Evolutionary conservation across 208 protist genomes (phyloP).

Genomic region (Leishmania tarentolae): DNA sequence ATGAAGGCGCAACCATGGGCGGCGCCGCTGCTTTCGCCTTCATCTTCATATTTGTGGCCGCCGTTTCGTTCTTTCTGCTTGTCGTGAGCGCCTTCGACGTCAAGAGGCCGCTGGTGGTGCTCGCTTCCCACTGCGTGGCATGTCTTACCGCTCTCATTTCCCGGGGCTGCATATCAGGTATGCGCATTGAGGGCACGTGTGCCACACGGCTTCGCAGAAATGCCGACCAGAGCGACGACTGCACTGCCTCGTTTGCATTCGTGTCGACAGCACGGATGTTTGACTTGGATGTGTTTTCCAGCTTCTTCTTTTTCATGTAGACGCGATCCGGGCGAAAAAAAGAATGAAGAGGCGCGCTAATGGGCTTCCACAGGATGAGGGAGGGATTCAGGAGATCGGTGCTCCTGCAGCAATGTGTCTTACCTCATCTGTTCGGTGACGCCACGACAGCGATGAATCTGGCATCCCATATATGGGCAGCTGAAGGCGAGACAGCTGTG

Average conservation of each 20-base stretch:
- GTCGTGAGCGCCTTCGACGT: slow-evolving; percentile 24
- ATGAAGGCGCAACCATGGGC: slow-evolving; percentile 42
- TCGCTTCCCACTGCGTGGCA: slow-evolving; percentile 31
- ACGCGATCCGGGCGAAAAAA: neutral
- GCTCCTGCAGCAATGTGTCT: neutral
- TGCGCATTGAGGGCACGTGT: slow-evolving; percentile 41
- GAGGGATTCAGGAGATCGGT: neutral
- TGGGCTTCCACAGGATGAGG: neutral
- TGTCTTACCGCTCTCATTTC: slow-evolving; percentile 41
- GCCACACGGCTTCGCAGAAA: slow-evolving; percentile 17
- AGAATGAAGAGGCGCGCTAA: neutral
- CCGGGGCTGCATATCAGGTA: slow-evolving; percentile 39
- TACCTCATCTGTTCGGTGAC: neutral
- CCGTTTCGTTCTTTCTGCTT: slow-evolving; percentile 30
- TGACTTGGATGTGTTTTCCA: slow-evolving; percentile 33
- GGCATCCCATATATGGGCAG: neutral
- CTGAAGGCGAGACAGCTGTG: neutral
- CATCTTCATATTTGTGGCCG: slow-evolving; percentile 48
- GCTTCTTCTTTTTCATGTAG: slow-evolving; percentile 39
- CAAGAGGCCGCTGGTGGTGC: slow-evolving; percentile 31
- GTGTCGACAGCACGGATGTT: slow-evolving; percentile 47
- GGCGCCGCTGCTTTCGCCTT: slow-evolving; percentile 45
- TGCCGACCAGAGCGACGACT: slow-evolving; percentile 31
- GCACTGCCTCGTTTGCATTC: slow-evolving; percentile 38
- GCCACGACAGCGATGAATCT: neutral